Conservation (phyloP, 164 flowering plant species). For the Cinnamomum micranthum region DNA sequence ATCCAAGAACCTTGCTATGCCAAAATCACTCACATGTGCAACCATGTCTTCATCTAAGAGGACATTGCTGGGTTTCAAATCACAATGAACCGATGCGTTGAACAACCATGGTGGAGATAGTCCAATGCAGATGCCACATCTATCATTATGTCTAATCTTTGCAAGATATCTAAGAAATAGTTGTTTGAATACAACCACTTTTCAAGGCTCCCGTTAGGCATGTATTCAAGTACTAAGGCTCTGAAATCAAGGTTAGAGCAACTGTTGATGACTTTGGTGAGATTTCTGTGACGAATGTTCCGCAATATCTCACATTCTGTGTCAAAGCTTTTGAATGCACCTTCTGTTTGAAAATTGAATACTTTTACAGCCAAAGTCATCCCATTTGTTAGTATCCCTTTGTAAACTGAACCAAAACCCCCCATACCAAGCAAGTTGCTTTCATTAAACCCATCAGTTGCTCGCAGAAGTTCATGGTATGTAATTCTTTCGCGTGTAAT, state of each 20-base stretch:
- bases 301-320: not conserved
- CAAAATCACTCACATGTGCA: constrained; percentile 22
- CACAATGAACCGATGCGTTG: constrained; percentile 24
- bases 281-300: not conserved
- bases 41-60: constrained; percentile 25
- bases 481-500: not conserved
- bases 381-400: not conserved
- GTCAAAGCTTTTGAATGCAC: not conserved
- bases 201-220: not conserved
- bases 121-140: constrained; percentile 31
- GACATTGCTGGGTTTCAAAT: constrained; percentile 31
- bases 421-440: not conserved
- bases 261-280: not conserved
- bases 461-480: not conserved
- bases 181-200: not conserved
- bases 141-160: constrained; percentile 25
- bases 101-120: constrained; percentile 26
- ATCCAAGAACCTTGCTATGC: constrained; percentile 23
- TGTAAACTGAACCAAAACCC: not conserved
- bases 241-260: not conserved
- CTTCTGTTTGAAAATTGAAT: not conserved
- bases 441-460: not conserved
- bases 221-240: not conserved
- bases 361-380: not conserved
- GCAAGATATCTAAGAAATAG: too few species aligned